phyloP scores from a whole-genome alignment of 129 eudicot species.

The Lactuca saligna region DNA sequence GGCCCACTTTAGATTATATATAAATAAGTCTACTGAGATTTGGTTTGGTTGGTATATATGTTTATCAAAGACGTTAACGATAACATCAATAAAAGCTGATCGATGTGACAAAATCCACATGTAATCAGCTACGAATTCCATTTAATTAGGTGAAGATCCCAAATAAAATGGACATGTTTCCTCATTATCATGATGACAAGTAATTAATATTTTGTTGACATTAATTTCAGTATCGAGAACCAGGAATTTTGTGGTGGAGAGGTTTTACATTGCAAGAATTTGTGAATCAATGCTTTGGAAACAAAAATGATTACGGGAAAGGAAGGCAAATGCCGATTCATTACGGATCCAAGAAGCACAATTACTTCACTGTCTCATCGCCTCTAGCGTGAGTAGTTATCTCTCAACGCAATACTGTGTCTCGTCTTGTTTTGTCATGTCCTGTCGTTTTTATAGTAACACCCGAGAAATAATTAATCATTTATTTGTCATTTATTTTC shows the following conservation, averaged over 20 bases:
- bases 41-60: too few relatives aligned
- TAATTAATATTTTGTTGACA: background rate
- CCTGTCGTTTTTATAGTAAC: background rate
- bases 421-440: too few relatives aligned
- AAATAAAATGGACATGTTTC: too few relatives aligned
- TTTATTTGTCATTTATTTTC: background rate
- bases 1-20: too few relatives aligned
- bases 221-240: conserved; percentile 67
- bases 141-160: too few relatives aligned
- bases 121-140: too few relatives aligned
- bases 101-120: too few relatives aligned
- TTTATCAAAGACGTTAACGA: too few relatives aligned
- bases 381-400: conserved; percentile 72
- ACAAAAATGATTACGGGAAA: conserved; percentile 63
- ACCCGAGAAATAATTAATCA: background rate
- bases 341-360: conserved; percentile 74
- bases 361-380: conserved; percentile 70
- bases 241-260: conserved; percentile 84
- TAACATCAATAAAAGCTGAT: too few relatives aligned
- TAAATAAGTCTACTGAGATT: too few relatives aligned
- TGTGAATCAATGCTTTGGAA: conserved; percentile 69
- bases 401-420: background rate
- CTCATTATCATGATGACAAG: too few relatives aligned
- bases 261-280: conserved; percentile 76
- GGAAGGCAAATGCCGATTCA: conserved; percentile 95